phyloP scores from a whole-genome alignment of 805 yeast genomes.

The Kazachstania viticola region DNA sequence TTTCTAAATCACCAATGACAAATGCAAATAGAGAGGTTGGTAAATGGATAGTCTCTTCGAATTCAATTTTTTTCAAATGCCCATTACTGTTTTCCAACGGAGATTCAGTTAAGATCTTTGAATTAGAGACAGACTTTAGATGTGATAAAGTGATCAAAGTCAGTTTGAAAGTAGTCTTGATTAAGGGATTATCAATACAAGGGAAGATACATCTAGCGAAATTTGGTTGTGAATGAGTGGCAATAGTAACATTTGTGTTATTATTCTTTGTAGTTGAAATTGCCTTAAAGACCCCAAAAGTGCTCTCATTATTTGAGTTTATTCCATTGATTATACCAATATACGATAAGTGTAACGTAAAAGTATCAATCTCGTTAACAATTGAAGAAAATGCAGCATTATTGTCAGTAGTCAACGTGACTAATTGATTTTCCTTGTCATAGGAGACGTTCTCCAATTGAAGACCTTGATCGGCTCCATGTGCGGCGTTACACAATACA shows the following conservation, averaged over 20 bases:
- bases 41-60: constrained; percentile 47
- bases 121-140: constrained; percentile 1
- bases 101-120: constrained; percentile 1
- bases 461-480: too few species aligned
- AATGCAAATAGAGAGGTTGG: constrained; percentile 57
- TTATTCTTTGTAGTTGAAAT: constrained; percentile 42
- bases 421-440: constrained; percentile 5
- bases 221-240: constrained; percentile 66
- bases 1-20: constrained; percentile 56
- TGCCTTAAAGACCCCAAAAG: constrained; percentile 59
- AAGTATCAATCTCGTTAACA: too few species aligned
- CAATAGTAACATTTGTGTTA: constrained; percentile 41
- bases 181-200: constrained; percentile 52
- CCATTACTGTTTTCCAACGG: constrained; percentile 4
- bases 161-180: constrained; percentile 41
- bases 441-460: too few species aligned
- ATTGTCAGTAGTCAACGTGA: background rate
- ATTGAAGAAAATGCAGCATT: too few species aligned
- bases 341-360: too few species aligned
- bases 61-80: constrained; percentile 28
- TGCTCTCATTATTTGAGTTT: constrained; percentile 42
- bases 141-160: constrained; percentile 20
- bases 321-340: constrained; percentile 42
- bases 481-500: too few species aligned
- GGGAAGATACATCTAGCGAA: constrained; percentile 57